Conservation (phyloP, 2,329 filamentous ascomycete species). For the Atkinsonella texensis region DNA sequence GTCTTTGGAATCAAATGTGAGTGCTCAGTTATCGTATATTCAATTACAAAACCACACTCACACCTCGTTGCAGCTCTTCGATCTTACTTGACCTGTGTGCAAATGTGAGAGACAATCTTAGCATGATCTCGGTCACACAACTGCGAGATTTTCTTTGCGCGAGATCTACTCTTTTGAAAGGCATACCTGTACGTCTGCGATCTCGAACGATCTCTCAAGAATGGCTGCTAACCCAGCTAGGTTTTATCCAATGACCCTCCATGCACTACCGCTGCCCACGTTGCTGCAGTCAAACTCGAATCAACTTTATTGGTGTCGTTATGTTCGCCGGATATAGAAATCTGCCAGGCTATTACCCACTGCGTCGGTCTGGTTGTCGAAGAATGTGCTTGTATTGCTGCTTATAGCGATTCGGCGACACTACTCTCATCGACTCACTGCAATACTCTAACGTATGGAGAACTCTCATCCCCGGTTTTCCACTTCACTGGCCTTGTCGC, state of each 20-base stretch:
- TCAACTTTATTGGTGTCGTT: conserved; percentile 50
- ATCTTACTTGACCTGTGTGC: conserved; percentile 38
- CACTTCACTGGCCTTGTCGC: conserved; percentile 57
- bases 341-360: conserved; percentile 50
- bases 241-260: conserved; percentile 41
- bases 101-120: conserved; percentile 29
- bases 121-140: conserved; percentile 30
- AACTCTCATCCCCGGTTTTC: conserved; percentile 51
- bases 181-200: conserved; percentile 30
- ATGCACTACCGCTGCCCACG: conserved; percentile 42
- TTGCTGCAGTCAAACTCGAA: conserved; percentile 44
- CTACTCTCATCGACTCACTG: conserved; percentile 40
- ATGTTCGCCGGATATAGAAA: conserved; percentile 53
- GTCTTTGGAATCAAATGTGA: conserved; percentile 43
- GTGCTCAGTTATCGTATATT: conserved; percentile 7
- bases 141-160: conserved; percentile 46
- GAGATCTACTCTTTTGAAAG: conserved; percentile 38
- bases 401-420: conserved; percentile 36
- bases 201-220: not conserved
- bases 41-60: not conserved
- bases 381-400: conserved; percentile 42
- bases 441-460: conserved; percentile 48
- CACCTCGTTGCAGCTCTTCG: conserved; percentile 14
- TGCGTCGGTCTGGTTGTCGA: conserved; percentile 52
- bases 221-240: conserved; percentile 20